phyloP scores from a whole-genome alignment of 371 early-diverging fungal genomes.

The Catenaria anguillulae region DNA sequence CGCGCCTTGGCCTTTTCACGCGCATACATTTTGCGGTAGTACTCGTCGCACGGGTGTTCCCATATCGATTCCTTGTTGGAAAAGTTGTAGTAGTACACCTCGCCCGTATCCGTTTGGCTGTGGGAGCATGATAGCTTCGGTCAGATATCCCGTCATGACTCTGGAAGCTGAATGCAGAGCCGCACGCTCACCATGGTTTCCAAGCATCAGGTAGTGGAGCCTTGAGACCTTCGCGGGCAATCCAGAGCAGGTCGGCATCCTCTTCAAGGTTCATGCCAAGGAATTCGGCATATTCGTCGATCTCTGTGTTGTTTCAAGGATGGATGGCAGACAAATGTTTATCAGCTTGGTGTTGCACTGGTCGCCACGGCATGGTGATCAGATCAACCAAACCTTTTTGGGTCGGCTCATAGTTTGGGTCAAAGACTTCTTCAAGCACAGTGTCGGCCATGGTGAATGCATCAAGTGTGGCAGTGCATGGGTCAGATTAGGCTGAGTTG shows the following conservation, averaged over 20 bases:
- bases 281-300: constrained; percentile 39
- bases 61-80: constrained; percentile 35
- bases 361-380: no score
- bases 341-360: background rate
- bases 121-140: background rate
- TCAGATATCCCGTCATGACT: background rate
- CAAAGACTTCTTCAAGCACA: constrained; percentile 23
- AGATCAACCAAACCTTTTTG: constrained; percentile 22
- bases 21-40: constrained; percentile 29
- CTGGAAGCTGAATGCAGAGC: background rate
- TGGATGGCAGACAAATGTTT: background rate
- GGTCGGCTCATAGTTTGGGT: constrained; percentile 38
- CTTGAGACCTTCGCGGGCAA: constrained; percentile 36
- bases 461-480: no score
- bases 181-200: constrained; percentile 37
- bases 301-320: constrained; percentile 18
- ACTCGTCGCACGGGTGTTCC: constrained; percentile 47
- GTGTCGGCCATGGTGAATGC: constrained; percentile 7
- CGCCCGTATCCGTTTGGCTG: constrained; percentile 37
- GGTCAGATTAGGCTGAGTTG: no score
- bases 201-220: constrained; percentile 38
- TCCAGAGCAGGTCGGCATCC: constrained; percentile 37
- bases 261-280: constrained; percentile 34
- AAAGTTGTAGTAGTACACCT: constrained; percentile 45
- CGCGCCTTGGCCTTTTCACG: constrained; percentile 12